A percentile compares a stretch with the other conserved stretches of the same genome.
Evolutionary conservation across 1,284 basidiomycete genomes (phyloP).

Genomic region (Heterobasidion parviporum): DNA sequence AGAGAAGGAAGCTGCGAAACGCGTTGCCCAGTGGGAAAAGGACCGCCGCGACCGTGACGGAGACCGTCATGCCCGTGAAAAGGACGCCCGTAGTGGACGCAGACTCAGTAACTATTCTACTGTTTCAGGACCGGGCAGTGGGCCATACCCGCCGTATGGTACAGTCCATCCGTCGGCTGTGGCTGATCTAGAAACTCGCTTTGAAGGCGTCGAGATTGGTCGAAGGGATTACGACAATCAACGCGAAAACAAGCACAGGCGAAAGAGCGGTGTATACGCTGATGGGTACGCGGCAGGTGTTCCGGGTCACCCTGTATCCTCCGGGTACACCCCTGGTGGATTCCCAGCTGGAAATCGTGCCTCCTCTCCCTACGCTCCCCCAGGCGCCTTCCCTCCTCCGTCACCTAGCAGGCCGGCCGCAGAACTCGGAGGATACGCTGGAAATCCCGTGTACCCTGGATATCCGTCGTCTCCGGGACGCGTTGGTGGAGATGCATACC

Average conservation of each 20-base stretch:
- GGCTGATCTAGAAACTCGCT: conserved; percentile 22
- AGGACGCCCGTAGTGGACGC: conserved; percentile 32
- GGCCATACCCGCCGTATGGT: conserved; percentile 9
- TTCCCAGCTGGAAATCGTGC: conserved; percentile 9
- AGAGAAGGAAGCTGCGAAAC: conserved; percentile 45
- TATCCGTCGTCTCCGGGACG: conserved; percentile 7
- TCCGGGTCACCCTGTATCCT: not conserved
- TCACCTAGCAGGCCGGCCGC: conserved; percentile 5
- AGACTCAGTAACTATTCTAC: conserved; percentile 14
- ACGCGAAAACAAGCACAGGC: conserved; percentile 11
- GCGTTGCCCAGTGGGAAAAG: conserved; percentile 17
- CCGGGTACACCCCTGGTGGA: conserved; percentile 11
- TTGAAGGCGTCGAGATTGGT: conserved; percentile 21
- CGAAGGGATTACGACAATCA: conserved; percentile 20
- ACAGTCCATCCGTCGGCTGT: conserved; percentile 9
- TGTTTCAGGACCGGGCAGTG: not conserved
- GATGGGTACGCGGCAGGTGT: not conserved
- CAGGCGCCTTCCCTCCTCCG: conserved; percentile 9
- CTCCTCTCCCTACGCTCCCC: conserved; percentile 12
- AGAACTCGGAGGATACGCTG: conserved; percentile 11
- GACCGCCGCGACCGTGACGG: conserved; percentile 22
- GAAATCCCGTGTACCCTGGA: conserved; percentile 7
- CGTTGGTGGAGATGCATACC: not conserved
- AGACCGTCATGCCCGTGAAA: conserved; percentile 46
- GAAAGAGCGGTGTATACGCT: conserved; percentile 15